Percentiles rank a stretch among this genome's conserved stretches.
Conservation (phyloP, 2,329 filamentous ascomycete species). For the Botrytis byssoidea region DNA sequence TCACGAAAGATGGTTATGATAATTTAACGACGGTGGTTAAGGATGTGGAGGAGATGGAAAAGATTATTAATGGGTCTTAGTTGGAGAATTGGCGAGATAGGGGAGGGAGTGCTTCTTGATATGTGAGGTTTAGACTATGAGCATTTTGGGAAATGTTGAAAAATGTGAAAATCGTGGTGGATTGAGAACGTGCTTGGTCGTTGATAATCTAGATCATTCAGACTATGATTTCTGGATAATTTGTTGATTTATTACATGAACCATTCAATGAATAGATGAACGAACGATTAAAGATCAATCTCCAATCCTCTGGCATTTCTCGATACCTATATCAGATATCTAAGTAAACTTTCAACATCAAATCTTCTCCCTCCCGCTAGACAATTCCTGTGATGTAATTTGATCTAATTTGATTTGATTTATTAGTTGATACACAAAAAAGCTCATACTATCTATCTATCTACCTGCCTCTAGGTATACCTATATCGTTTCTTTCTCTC, state of each 20-base stretch:
- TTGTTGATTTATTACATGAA: not conserved
- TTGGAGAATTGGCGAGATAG: not conserved
- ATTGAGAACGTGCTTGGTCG: not conserved
- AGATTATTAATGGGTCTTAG: constrained; percentile 32
- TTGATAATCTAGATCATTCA: not conserved
- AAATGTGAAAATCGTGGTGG: not conserved
- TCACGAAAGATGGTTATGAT: constrained; percentile 66
- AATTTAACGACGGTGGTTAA: constrained; percentile 74
- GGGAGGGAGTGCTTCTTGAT: too few relatives aligned
- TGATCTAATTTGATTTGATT: not conserved
- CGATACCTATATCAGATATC: too few relatives aligned
- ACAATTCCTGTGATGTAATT: not conserved
- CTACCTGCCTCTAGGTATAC: too few relatives aligned
- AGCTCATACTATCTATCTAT: too few relatives aligned
- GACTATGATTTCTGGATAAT: not conserved
- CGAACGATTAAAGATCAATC: not conserved
- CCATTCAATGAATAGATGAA: not conserved
- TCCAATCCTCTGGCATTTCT: not conserved
- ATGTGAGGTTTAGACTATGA: not conserved
- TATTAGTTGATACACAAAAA: too few relatives aligned
- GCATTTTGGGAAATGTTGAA: not conserved
- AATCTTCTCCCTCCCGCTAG: too few relatives aligned
- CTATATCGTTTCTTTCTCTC: not conserved
- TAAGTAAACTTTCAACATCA: too few relatives aligned
- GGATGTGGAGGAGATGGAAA: constrained; percentile 60